Conservation (phyloP, 148 eudicot species). For the Camellia lanceoleosa region DNA sequence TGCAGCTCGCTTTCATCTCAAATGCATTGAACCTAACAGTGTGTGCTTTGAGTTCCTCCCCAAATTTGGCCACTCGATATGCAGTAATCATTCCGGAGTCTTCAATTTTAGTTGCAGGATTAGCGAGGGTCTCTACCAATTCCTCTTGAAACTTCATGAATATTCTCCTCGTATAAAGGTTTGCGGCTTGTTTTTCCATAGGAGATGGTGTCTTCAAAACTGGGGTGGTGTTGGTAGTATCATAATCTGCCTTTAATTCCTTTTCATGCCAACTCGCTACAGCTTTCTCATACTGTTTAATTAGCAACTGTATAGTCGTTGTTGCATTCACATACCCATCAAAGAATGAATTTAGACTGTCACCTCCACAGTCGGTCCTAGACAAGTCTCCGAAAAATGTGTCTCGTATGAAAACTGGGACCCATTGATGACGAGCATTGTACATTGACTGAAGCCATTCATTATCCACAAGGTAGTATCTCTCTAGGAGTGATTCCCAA, state of each 20-base stretch:
- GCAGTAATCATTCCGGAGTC: conserved; percentile 17
- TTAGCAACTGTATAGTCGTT: conserved; percentile 16
- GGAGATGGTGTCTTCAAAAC: conserved; percentile 34
- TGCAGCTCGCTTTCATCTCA: conserved; percentile 35
- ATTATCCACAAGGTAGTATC: conserved; percentile 23
- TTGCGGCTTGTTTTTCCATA: conserved; percentile 33
- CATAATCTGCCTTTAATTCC: conserved; percentile 27
- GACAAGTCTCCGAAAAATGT: conserved; percentile 26
- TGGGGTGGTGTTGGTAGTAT: conserved; percentile 22
- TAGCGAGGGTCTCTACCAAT: conserved; percentile 32
- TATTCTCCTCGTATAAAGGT: conserved; percentile 24
- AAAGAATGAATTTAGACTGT: conserved; percentile 23
- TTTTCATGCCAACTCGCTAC: conserved; percentile 24
- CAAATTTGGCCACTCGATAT: conserved; percentile 31
- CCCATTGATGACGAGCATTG: conserved; percentile 31
- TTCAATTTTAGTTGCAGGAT: conserved; percentile 29
- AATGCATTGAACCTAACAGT: conserved; percentile 21
- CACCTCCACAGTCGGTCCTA: conserved; percentile 8
- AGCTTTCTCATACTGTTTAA: conserved; percentile 31
- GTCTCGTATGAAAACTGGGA: conserved; percentile 26
- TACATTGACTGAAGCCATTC: conserved; percentile 32
- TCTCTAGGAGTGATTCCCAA: conserved; percentile 20
- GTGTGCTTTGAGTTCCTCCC: conserved; percentile 26
- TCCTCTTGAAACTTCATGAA: conserved; percentile 34
- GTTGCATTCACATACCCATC: conserved; percentile 23